A percentile compares a stretch with the other conserved stretches of the same genome.
phyloP scores from a whole-genome alignment of 2,329 filamentous ascomycete genomes.

The Chaetomiaceae sp. region DNA sequence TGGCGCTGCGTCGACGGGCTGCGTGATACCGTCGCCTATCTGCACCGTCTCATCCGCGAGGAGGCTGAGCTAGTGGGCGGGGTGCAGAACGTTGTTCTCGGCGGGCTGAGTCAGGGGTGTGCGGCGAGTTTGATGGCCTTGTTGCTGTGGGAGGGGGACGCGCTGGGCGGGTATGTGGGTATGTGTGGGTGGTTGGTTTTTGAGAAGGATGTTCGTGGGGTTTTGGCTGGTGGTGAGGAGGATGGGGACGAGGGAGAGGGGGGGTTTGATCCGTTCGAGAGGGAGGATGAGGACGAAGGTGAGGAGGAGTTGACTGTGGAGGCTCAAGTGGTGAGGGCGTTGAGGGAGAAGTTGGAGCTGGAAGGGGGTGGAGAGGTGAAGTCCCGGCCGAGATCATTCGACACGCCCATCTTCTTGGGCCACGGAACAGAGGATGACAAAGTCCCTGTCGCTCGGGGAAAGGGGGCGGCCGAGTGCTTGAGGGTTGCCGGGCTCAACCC shows the following conservation, averaged over 20 bases:
- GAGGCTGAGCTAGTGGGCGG: conserved; percentile 37
- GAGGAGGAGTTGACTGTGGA: neutral
- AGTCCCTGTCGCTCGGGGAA: conserved; percentile 36
- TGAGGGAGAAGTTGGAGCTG: conserved; percentile 25
- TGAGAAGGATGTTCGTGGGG: conserved; percentile 24
- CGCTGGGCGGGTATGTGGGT: conserved; percentile 37
- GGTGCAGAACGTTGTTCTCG: conserved; percentile 39
- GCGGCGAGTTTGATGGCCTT: conserved; percentile 41
- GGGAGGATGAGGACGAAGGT: conserved; percentile 11
- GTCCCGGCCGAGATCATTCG: conserved; percentile 9
- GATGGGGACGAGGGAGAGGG: conserved; percentile 11
- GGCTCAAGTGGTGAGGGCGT: conserved; percentile 13
- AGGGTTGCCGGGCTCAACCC: conserved; percentile 33
- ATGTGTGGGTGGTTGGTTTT: conserved; percentile 47
- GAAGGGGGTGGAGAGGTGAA: neutral
- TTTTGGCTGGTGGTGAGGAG: conserved; percentile 7
- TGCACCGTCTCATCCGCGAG: conserved; percentile 35
- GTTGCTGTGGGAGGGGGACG: conserved; percentile 40
- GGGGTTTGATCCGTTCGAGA: conserved; percentile 23
- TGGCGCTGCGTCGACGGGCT: conserved; percentile 39
- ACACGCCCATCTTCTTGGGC: conserved; percentile 42
- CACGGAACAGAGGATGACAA: conserved; percentile 42
- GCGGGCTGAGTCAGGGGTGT: conserved; percentile 52
- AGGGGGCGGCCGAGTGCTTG: conserved; percentile 34
- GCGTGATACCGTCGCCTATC: conserved; percentile 36